Base-by-base conservation (phyloP, 805 yeast genomes). In the Candida ulmi region DNA sequence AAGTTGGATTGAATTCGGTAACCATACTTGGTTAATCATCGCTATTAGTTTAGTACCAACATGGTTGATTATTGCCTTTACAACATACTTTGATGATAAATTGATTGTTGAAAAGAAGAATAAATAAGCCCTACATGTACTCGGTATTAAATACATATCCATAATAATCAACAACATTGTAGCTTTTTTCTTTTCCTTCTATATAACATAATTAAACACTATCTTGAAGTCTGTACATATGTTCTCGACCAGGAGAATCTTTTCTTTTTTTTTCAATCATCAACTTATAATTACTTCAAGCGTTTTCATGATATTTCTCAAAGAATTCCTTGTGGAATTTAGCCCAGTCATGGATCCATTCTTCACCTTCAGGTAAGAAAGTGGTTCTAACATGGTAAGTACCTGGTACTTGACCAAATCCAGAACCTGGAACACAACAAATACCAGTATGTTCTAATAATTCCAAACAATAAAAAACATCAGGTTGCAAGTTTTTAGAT, bases 391-490 rank as follows among this genome's bases (percentile, higher is more conserved):
- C 74, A 59, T 93, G 99, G 66, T 72, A 83, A 4, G 97, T 88
- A 17, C 88, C 95, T 35, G 80, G 80, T 35, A 72, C 83, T 65
- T 93, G 99, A 25, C 98, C 97, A 54, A 93, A 93, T 0, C 99
- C 99, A 26, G 88, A 79, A 30, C 99, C 99, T 24, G 99, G 98
- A 46, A 93, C 95, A 33, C 95, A 87, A 65, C 99, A 93, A 44
- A 93, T 88, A 51, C 99, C 99, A 7, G 99, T 88, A 35, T 66
- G 62, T 48, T 91, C 91, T 49, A 93, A 72, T 43, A 93, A 69
- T 50, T 83, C 82, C 58, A 83, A 71, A 62, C 97, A 90, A 68
- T 93, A 93, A 47, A 84, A 78, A 60, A 85, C 96, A 61, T 93
- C 99, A 17, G 95, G 83, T 33, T 73, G 67, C 52, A 77, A 57